Evolutionary conservation across 176 grass and related monocot genomes (phyloP).

Genomic region (Phyllostachys edulis): DNA sequence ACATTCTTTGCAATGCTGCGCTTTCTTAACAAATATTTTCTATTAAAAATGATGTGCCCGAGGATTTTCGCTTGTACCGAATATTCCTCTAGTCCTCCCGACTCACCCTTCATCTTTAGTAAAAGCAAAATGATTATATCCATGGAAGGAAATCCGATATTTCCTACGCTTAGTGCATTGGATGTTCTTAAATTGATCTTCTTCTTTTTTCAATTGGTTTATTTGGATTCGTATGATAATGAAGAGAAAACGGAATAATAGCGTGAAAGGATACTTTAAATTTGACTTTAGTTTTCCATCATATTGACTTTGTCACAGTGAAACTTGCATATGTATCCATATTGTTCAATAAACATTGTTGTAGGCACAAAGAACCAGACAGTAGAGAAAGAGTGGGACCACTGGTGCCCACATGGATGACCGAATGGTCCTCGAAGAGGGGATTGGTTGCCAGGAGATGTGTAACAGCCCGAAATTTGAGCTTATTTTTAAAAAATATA

Average conservation of each 20-base stretch:
- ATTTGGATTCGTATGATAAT: not conserved
- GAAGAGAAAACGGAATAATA: not conserved
- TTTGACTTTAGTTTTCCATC: not conserved
- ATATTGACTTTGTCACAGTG: not conserved
- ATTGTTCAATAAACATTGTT: no score
- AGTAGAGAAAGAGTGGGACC: no score
- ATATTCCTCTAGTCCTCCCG: not conserved
- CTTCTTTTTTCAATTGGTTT: not conserved
- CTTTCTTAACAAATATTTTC: slow-evolving; percentile 1
- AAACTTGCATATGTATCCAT: no score
- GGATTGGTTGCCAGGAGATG: no score
- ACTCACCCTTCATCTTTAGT: slow-evolving; percentile 3
- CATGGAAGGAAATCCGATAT: not conserved
- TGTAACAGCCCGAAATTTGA: no score
- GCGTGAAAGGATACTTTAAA: not conserved
- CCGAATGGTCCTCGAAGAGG: no score
- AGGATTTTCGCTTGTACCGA: not conserved
- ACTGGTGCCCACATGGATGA: no score
- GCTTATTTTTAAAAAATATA: no score
- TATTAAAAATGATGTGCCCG: not conserved
- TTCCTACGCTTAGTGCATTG: not conserved
- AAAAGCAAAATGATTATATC: not conserved
- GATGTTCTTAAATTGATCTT: not conserved
- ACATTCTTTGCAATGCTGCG: slow-evolving; percentile 1
- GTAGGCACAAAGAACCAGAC: no score